Percentiles rank a stretch among this genome's conserved stretches.
phyloP scores from a whole-genome alignment of 805 yeast genomes.

The Yamadazyma nakazawae region DNA sequence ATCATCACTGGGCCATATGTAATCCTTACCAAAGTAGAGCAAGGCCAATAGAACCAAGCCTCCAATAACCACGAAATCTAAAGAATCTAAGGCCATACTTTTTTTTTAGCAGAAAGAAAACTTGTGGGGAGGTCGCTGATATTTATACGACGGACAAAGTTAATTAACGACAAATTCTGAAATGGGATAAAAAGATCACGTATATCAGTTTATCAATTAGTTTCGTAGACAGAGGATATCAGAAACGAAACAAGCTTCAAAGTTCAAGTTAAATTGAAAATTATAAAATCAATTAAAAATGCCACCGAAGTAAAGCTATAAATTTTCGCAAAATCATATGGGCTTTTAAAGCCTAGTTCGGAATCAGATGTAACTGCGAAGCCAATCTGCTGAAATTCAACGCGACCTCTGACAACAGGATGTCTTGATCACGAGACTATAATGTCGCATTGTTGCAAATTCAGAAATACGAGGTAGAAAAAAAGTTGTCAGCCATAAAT shows the following conservation, averaged over 20 bases:
- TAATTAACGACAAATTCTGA: too few species aligned
- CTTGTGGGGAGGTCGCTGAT: background rate
- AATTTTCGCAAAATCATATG: background rate
- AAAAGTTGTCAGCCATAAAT: too few species aligned
- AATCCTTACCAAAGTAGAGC: slow-evolving; percentile 66
- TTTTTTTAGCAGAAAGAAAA: background rate
- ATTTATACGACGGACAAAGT: background rate
- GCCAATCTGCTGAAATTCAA: background rate
- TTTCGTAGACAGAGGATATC: background rate
- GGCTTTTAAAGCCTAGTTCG: background rate
- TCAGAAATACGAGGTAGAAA: background rate
- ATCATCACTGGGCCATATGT: slow-evolving; percentile 33
- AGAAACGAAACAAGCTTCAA: background rate
- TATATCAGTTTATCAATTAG: background rate
- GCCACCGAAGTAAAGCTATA: background rate
- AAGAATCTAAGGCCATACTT: slow-evolving; percentile 60
- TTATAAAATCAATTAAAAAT: background rate
- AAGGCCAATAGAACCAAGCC: slow-evolving; percentile 63
- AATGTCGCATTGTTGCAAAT: background rate
- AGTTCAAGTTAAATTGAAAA: background rate
- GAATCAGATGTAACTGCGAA: background rate
- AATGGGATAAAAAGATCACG: too few species aligned
- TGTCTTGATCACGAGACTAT: background rate
- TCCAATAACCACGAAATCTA: slow-evolving; percentile 66
- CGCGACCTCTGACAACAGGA: background rate